Evolutionary conservation across 2,329 filamentous ascomycete species (phyloP), one percentile per base, ranked within the genome.

Genomic region (Geosmithia morbida): DNA sequence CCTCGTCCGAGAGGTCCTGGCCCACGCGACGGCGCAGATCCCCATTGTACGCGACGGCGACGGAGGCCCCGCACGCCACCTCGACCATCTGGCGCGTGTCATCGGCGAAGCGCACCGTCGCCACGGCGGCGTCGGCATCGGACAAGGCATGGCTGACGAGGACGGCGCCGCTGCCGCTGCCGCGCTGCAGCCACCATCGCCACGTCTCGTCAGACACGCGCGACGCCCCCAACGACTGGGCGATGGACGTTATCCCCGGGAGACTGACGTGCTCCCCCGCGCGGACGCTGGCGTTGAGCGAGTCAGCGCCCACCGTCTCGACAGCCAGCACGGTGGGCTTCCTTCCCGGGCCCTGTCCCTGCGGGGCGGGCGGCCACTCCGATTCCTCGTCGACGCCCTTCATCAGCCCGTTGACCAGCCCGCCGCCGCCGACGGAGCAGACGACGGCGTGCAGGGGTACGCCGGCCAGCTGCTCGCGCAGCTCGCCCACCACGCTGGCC

Each of bases 61-160:
- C 65, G 46, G 83, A 84, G 6, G 90, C 87, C 1, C 89, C 88
- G 60, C 90, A 96, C 0, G 88, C 81, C 37, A 83, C 70, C 67
- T 97, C 90, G 2, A 95, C 86, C 49, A 95, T 68, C 48, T 90
- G 66, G 22, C 84, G 69, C 55, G 89, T 85, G 51, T 94, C 87
- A 53, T 96, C 85, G 10, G 86, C 82, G 51, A 96, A 81, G 20
- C 77, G 71, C 56, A 83, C 79, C 47, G 83, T 85, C 2, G 81
- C 88, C 64, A 81, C 76, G 18, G 85, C 87, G 0, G 90, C 89
- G 57, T 92, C 85, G 3, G 79, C 80, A 46, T 68, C 65, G 3
- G 57, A 56, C 20, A 68, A 62, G 46, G 66, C 61, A 7, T 64
- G 48, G 51, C 63, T 66, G 50, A 59, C 43, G n/a, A 51, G 55